Conservation (phyloP, 768 basidiomycete genomes). For the Panus rudis region DNA sequence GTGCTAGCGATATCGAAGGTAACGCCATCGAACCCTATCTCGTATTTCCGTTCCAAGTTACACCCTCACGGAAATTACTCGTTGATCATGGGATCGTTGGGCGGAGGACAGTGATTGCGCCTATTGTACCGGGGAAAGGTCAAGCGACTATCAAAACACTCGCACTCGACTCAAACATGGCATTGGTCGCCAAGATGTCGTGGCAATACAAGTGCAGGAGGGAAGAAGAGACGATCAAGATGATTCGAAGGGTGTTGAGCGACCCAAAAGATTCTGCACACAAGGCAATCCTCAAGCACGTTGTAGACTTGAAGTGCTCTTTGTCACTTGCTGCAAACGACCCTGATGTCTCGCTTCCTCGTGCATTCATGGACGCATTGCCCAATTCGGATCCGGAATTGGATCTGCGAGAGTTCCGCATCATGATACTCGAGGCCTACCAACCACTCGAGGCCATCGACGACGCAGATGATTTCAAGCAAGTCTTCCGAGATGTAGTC, state of each 20-base stretch:
- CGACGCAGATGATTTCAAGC: constrained; percentile 20
- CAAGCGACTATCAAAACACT: too few species aligned
- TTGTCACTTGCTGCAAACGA: neutral
- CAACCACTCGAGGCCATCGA: constrained; percentile 17
- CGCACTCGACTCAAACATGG: neutral
- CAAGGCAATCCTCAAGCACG: constrained; percentile 1
- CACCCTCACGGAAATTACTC: neutral
- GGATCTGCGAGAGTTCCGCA: neutral
- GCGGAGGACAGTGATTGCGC: neutral
- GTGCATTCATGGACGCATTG: constrained; percentile 1
- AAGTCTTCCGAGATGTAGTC: constrained; percentile 24
- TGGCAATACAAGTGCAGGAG: constrained; percentile 3
- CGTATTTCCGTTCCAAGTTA: neutral
- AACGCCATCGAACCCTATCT: too few species aligned
- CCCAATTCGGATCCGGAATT: too few species aligned
- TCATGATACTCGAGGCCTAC: constrained; percentile 16
- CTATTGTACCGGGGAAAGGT: neutral
- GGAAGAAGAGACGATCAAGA: neutral
- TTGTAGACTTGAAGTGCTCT: constrained; percentile 6
- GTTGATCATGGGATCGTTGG: neutral
- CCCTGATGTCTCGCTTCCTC: constrained; percentile 4
- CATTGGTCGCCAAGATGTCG: constrained; percentile 1
- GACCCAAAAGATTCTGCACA: neutral
- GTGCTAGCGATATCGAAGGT: neutral
- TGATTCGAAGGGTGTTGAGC: neutral